These are phyloP conservation scores for Yamadazyma dendronema DNA, from an alignment of 1,139 yeast species.

Conservation along the genomic window DNA sequence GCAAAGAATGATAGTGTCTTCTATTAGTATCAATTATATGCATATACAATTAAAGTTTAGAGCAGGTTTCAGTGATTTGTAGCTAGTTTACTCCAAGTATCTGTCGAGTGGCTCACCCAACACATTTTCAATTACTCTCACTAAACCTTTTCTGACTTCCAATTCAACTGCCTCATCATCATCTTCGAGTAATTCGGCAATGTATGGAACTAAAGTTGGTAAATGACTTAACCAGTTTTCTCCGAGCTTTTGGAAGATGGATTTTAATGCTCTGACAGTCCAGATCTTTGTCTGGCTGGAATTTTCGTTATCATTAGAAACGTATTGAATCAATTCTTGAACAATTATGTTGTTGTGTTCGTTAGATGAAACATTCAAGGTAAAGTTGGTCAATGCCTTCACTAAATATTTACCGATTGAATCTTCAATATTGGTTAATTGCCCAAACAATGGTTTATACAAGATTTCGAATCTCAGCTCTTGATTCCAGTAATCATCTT, in stretches of 20 bases:
- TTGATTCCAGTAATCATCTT: slow-evolving; percentile 92
- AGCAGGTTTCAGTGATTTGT: too few relatives aligned
- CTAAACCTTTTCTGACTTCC: slow-evolving; percentile 90
- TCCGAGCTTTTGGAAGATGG: slow-evolving; percentile 86
- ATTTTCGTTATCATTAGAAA: slow-evolving; percentile 35
- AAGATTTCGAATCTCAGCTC: slow-evolving; percentile 79
- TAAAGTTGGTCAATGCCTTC: slow-evolving; percentile 74
- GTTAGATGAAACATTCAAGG: slow-evolving; percentile 71
- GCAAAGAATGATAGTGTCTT: slow-evolving; percentile 1
- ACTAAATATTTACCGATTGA: slow-evolving; percentile 74
- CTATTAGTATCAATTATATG: too few relatives aligned
- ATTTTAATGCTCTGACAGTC: slow-evolving; percentile 78
- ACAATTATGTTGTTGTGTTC: slow-evolving; percentile 66
- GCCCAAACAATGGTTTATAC: slow-evolving; percentile 59
- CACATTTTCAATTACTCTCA: slow-evolving; percentile 85
- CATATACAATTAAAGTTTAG: too few relatives aligned
- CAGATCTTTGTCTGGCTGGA: slow-evolving; percentile 59
- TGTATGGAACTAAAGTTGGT: slow-evolving; percentile 92
- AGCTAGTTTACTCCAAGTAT: slow-evolving; percentile 58
- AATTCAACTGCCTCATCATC: slow-evolving; percentile 91
- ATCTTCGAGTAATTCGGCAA: slow-evolving; percentile 93
- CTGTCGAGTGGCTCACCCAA: slow-evolving; percentile 94
- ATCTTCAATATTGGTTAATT: slow-evolving; percentile 65
- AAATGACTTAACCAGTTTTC: slow-evolving; percentile 90
- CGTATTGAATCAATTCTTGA: slow-evolving; percentile 34